A percentile compares a stretch with the other conserved stretches of the same genome.
phyloP scores from a whole-genome alignment of 768 basidiomycete species.

The Exsudoporus frostii region DNA sequence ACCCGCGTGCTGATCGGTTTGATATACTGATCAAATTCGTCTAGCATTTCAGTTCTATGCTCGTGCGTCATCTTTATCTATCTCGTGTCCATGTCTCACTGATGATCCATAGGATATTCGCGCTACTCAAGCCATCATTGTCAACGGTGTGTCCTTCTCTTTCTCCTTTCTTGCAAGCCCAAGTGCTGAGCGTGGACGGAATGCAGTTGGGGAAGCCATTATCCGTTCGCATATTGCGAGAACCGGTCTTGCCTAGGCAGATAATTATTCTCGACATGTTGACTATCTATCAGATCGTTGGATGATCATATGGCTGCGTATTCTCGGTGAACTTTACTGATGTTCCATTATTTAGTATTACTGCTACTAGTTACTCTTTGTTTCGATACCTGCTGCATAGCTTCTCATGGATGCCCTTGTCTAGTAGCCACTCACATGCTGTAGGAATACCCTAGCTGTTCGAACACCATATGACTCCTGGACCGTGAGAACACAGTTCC shows the following conservation, averaged over 20 bases:
- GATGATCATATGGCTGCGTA: constrained; percentile 9
- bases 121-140: constrained; percentile 63
- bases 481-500: constrained; percentile 11
- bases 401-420: constrained; percentile 20
- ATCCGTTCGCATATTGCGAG: constrained; percentile 62
- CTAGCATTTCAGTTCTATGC: constrained; percentile 71
- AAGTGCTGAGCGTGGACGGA: constrained; percentile 2
- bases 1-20: neutral
- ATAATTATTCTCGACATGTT: neutral
- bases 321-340: constrained; percentile 11
- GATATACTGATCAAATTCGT: constrained; percentile 8
- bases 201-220: constrained; percentile 60
- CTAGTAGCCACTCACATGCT: constrained; percentile 19
- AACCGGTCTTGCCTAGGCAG: constrained; percentile 39
- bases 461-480: constrained; percentile 9
- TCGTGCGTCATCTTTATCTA: constrained; percentile 38
- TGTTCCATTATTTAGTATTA: constrained; percentile 18
- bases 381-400: constrained; percentile 23
- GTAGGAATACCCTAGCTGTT: constrained; percentile 16
- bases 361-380: constrained; percentile 25
- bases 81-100: neutral
- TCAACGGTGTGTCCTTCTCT: constrained; percentile 45
- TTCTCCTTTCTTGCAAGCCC: neutral
- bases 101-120: constrained; percentile 50
- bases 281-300: constrained; percentile 9